Evolutionary conservation across 805 yeast species (phyloP), one percentile per base, ranked within the genome.

Genomic region (Candida xyloterini): DNA sequence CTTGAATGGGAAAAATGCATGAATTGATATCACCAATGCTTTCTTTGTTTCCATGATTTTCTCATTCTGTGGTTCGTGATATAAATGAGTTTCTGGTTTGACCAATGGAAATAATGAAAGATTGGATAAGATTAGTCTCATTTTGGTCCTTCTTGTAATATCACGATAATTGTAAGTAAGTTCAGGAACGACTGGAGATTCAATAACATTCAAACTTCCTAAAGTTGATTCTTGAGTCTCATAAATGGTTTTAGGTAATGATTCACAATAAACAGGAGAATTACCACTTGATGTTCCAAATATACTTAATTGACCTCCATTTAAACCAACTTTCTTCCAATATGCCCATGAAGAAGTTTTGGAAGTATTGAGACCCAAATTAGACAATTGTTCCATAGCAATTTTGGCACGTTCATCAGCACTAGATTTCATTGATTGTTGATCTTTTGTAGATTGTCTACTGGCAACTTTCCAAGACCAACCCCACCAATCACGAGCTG

Each of bases 1-100:
- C 45, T 78, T 78, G 2, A 89, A 81, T 0, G 99, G 99, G 60
- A 90, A 86, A 59, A 89, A 91, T 0, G 97, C 97, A 64, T 91
- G 99, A 2, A 93, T 85, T 0, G 96, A 96, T 36, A 91, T 78
- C n/a, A 93, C 81, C 13, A 93, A 73, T 0, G 84, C 86, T 47
- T 74, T 82, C 37, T 74, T 72, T 34, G 50, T 27, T 0, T 18
- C 18, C 8, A 30, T 14, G 2, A 26, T 32, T 14, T 37, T 35
- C 16, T 29, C 35, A 16, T 40, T 41, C 15, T 29, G 38, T 7
- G 48, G 22, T 9, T 47, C 33, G 15, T 53, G 56, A 32, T 63
- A 63, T 10, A 63, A 38, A 44, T 63, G 68, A 7, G 48, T 49
- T 40, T 63, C 63, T 28, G 55, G 56, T 7, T 38, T 38, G n/a